A percentile compares a stretch with the other conserved stretches of the same genome.
phyloP scores from a whole-genome alignment of 768 basidiomycete genomes.

The Pleurotus tuoliensis region DNA sequence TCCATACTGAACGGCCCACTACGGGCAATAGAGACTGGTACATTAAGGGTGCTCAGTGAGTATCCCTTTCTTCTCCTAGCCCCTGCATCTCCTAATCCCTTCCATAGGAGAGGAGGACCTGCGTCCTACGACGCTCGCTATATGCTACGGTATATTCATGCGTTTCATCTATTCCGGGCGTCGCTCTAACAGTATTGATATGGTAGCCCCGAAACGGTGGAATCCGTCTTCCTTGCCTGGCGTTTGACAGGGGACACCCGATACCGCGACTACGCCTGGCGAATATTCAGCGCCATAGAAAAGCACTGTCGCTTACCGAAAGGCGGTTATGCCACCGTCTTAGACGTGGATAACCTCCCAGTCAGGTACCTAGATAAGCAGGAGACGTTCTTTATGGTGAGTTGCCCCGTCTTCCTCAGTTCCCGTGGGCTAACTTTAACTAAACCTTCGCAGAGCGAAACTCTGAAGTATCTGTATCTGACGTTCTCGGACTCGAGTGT shows the following conservation, averaged over 20 bases:
- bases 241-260: conserved; percentile 78
- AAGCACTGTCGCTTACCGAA: conserved; percentile 67
- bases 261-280: conserved; percentile 87
- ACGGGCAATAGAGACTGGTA: conserved; percentile 65
- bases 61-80: background rate
- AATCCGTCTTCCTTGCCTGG: conserved; percentile 89
- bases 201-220: conserved; percentile 84
- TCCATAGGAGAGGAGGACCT: conserved; percentile 30
- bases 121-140: conserved; percentile 84
- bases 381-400: conserved; percentile 91
- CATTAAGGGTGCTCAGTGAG: conserved; percentile 76
- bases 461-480: conserved; percentile 86
- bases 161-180: background rate
- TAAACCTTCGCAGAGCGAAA: conserved; percentile 60
- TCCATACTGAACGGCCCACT: background rate
- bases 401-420: conserved; percentile 18
- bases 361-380: conserved; percentile 77
- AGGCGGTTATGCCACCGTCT: conserved; percentile 81
- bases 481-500: conserved; percentile 72
- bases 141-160: conserved; percentile 62
- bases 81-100: background rate
- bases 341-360: conserved; percentile 80
- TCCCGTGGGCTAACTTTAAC: background rate
- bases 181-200: background rate
- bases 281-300: conserved; percentile 86